These are phyloP conservation scores for Aspergillus pseudoglaucus DNA, from an alignment of 2,329 filamentous ascomycete genomes.

Conservation along the genomic window DNA sequence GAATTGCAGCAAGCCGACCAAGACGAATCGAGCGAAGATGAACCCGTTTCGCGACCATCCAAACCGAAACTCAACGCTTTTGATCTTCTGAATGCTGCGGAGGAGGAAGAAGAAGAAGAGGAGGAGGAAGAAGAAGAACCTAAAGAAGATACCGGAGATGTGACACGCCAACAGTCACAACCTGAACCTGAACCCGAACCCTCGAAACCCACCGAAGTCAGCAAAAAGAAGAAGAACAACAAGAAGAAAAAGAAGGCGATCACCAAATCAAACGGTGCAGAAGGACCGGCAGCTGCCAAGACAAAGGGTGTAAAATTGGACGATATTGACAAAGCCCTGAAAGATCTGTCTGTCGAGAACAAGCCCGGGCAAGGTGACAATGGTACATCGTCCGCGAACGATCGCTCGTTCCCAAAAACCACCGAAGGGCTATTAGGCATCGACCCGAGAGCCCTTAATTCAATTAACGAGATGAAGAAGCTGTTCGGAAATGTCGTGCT, in stretches of 20 bases:
- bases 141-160: slow-evolving; percentile 15
- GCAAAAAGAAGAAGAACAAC: slow-evolving; percentile 43
- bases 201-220: slow-evolving; percentile 13
- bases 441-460: slow-evolving; percentile 70
- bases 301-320: slow-evolving; percentile 42
- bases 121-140: slow-evolving; percentile 32
- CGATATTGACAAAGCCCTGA: slow-evolving; percentile 61
- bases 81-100: slow-evolving; percentile 45
- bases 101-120: slow-evolving; percentile 35
- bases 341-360: slow-evolving; percentile 48
- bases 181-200: slow-evolving; percentile 16
- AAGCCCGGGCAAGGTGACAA: slow-evolving; percentile 12
- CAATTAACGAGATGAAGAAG: slow-evolving; percentile 82
- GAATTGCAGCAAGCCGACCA: slow-evolving; percentile 42
- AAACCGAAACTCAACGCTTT: slow-evolving; percentile 48
- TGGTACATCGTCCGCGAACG: slow-evolving; percentile 23
- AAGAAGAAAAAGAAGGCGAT: slow-evolving; percentile 55
- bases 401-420: slow-evolving; percentile 28
- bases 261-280: slow-evolving; percentile 24
- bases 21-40: slow-evolving; percentile 37
- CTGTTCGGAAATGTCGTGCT: slow-evolving; percentile 62
- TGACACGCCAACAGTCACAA: slow-evolving; percentile 10
- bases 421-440: slow-evolving; percentile 53
- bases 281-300: slow-evolving; percentile 11
- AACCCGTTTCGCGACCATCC: slow-evolving; percentile 24